Evolutionary conservation across 371 early-diverging fungal genomes (phyloP), one percentile per base, ranked within the genome.

Genomic region (Scutellospora calospora): DNA sequence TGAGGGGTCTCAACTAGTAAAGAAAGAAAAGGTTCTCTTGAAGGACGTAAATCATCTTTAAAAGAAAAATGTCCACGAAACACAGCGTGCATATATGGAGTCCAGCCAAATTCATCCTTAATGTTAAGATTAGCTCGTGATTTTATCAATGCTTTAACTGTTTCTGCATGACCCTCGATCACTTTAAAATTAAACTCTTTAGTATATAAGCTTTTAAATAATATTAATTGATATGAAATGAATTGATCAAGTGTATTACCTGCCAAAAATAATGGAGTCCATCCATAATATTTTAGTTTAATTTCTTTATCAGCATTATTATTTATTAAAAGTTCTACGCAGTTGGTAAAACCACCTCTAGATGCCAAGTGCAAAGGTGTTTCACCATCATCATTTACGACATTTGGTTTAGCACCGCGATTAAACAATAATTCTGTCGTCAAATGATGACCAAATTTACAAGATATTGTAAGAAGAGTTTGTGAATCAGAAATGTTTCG

Each of bases 211-310:
- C 18, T 14, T 51, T 51, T 14, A 1, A 51, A 51, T 51, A 51
- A 51, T 14, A 18, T 2, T 51, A 51, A 51, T 57, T 20, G n/a
- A 54, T 54, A 3, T 54, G 5, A 55, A 57, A 57, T 20, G 20
- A 55, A 5, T 22, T 6, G n/a, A 57, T 57, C 57, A 25, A 25
- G 22, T 22, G 5, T 2, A 27, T 77, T 84, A 89, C 90, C 89
- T 41, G 93, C 91, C 38, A 90, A 82, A 76, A 91, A 90, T 55
- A 93, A 68, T 5, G 94, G 92, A 2, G 94, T 92, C 91, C 90
- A 35, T 35, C 78, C 45, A 78, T 51, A 60, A 38, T 74, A 33
- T 18, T 69, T 73, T 49, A 69, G 29, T 38, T 84, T 54, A 31
- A 59, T 68, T 27, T 84, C 84, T 1, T 3, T 84, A 51, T 69